phyloP scores from a whole-genome alignment of 495 filamentous ascomycete genomes.

The Tuber magnatum region DNA sequence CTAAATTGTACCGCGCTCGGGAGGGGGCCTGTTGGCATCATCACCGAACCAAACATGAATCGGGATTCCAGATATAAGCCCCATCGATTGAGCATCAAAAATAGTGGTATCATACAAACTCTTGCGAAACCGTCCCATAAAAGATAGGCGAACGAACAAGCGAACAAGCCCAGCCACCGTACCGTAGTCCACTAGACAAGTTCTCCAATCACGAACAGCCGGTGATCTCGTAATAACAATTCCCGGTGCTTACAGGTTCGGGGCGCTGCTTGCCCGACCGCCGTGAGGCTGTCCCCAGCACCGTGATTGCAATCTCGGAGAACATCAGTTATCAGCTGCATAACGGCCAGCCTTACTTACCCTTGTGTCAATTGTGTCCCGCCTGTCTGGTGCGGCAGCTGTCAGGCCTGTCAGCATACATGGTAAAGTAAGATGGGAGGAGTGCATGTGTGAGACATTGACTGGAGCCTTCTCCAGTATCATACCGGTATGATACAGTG shows the following conservation, averaged over 20 bases:
- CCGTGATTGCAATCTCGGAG: neutral
- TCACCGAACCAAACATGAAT: neutral
- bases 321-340: neutral
- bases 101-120: neutral
- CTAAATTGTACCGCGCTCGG: neutral
- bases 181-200: neutral
- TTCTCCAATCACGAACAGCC: neutral
- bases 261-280: neutral
- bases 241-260: neutral
- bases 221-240: neutral
- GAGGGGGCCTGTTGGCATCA: neutral
- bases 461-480: too few species aligned
- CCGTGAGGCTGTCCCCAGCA: neutral
- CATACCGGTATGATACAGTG: too few species aligned
- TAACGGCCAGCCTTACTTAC: neutral
- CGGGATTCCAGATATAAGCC: neutral
- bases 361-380: neutral
- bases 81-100: neutral
- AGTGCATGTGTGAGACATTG: neutral
- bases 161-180: neutral
- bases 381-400: neutral
- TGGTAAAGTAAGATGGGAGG: too few species aligned
- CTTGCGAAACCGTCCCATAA: neutral
- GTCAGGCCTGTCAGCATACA: neutral
- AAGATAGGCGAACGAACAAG: neutral